Conservation (phyloP, 805 yeast species). For the Yarrowia divulgata region DNA sequence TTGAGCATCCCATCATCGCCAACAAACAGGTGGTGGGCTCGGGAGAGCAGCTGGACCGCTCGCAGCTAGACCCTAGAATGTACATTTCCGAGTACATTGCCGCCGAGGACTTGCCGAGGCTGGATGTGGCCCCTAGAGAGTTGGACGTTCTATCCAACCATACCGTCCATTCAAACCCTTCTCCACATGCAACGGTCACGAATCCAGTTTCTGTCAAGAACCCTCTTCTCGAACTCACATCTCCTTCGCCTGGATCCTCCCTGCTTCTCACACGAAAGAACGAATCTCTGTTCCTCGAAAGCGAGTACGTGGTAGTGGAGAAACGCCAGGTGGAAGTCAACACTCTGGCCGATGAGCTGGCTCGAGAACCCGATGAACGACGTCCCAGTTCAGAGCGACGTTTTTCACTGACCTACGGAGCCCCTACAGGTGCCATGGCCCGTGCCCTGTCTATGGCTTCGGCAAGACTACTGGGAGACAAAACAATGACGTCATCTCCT, state of each 20-base stretch:
- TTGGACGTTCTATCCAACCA: not conserved
- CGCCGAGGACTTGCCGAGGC: constrained; percentile 3
- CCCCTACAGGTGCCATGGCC: constrained; percentile 85
- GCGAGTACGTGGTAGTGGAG: constrained; percentile 93
- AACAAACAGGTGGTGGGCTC: constrained; percentile 49
- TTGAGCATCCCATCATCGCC: constrained; percentile 70
- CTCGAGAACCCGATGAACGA: constrained; percentile 49
- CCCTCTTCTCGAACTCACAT: constrained; percentile 22
- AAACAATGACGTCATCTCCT: constrained; percentile 36
- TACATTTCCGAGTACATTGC: constrained; percentile 82
- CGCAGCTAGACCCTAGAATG: constrained; percentile 74
- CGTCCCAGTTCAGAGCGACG: constrained; percentile 44
- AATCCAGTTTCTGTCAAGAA: constrained; percentile 1
- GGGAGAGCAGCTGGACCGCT: constrained; percentile 64
- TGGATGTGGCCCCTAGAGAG: constrained; percentile 5
- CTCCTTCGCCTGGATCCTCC: constrained; percentile 24
- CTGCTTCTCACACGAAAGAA: constrained; percentile 5
- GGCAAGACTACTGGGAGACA: constrained; percentile 77
- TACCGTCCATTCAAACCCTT: too few species aligned
- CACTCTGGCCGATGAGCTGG: constrained; percentile 92
- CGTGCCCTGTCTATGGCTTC: constrained; percentile 89
- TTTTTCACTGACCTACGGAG: constrained; percentile 50
- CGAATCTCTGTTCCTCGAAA: constrained; percentile 57
- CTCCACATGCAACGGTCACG: too few species aligned
- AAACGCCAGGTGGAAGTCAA: constrained; percentile 94